A percentile compares a stretch with the other conserved stretches of the same genome.
These are phyloP conservation scores for Sordariomycetes sp. DNA, from an alignment of 2,329 filamentous ascomycete species.

Conservation along the genomic window DNA sequence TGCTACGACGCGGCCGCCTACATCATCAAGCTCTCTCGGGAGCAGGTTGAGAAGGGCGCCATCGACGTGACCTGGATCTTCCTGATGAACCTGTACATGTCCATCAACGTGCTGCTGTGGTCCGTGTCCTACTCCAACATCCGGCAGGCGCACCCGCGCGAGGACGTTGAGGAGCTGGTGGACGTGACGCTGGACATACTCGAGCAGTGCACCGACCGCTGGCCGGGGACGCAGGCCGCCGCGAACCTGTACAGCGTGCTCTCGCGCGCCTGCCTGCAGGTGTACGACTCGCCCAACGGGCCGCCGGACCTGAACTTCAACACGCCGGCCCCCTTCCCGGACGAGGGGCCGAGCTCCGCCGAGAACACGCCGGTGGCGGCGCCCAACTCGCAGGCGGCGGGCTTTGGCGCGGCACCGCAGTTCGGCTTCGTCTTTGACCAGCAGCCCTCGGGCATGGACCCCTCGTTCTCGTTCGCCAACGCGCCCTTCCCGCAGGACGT, in stretches of 20 bases:
- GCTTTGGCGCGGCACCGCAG: background rate
- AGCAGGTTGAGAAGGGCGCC: conserved; percentile 64
- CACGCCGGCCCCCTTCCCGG: conserved; percentile 10
- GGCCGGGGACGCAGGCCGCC: conserved; percentile 82
- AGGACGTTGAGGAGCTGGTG: conserved; percentile 68
- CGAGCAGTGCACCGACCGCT: conserved; percentile 69
- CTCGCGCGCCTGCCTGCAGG: conserved; percentile 74
- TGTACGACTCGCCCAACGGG: conserved; percentile 56
- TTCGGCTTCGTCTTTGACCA: conserved; percentile 28
- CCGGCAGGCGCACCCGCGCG: conserved; percentile 57
- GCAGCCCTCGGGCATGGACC: background rate
- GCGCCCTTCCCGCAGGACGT: conserved; percentile 32
- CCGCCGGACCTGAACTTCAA: conserved; percentile 34
- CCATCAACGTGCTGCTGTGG: conserved; percentile 87
- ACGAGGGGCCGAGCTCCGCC: background rate
- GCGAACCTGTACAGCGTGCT: conserved; percentile 81
- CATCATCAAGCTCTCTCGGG: conserved; percentile 71
- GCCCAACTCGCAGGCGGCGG: background rate
- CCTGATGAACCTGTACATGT: conserved; percentile 79
- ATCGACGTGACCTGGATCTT: conserved; percentile 94
- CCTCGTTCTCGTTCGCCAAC: conserved; percentile 27
- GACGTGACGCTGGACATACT: conserved; percentile 69
- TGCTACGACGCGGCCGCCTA: conserved; percentile 77
- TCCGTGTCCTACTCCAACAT: conserved; percentile 79
- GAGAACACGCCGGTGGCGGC: background rate